phyloP scores from a whole-genome alignment of 2,329 filamentous ascomycete species.

The Coniochaeta sp. region DNA sequence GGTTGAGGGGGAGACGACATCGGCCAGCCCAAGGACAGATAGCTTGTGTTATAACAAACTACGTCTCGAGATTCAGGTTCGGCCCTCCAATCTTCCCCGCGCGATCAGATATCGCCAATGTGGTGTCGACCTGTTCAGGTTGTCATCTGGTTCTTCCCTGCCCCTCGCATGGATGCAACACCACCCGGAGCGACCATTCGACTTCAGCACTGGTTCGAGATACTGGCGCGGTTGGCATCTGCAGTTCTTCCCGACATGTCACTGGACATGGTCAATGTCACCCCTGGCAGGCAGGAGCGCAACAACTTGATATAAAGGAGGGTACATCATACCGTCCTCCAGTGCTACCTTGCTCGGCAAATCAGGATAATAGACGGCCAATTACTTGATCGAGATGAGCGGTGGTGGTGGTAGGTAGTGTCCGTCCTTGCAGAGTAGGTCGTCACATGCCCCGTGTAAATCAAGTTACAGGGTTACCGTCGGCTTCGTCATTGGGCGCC shows the following conservation, averaged over 20 bases:
- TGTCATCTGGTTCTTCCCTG: not conserved
- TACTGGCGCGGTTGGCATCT: not conserved
- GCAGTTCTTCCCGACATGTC: not conserved
- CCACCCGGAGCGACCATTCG: not conserved
- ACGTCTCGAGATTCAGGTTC: not conserved
- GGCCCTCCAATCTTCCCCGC: not conserved
- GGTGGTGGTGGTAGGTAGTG: too few relatives aligned
- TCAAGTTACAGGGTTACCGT: not conserved
- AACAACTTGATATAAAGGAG: not conserved
- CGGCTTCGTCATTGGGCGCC: not conserved
- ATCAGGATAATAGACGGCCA: not conserved
- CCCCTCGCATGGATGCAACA: not conserved
- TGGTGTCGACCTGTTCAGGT: not conserved
- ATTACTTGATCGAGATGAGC: not conserved
- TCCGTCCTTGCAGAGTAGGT: not conserved
- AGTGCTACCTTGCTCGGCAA: not conserved
- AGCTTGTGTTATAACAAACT: too few relatives aligned
- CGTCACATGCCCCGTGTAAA: constrained; percentile 1
- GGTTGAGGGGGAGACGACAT: not conserved
- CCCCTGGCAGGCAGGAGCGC: not conserved
- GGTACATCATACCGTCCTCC: not conserved
- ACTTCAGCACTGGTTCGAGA: not conserved
- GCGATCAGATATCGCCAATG: not conserved
- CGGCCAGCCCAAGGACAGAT: not conserved
- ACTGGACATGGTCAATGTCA: not conserved